These are phyloP conservation scores for Agarophyton chilense DNA, from an alignment of 23 red algal species.

Conservation along the genomic window DNA sequence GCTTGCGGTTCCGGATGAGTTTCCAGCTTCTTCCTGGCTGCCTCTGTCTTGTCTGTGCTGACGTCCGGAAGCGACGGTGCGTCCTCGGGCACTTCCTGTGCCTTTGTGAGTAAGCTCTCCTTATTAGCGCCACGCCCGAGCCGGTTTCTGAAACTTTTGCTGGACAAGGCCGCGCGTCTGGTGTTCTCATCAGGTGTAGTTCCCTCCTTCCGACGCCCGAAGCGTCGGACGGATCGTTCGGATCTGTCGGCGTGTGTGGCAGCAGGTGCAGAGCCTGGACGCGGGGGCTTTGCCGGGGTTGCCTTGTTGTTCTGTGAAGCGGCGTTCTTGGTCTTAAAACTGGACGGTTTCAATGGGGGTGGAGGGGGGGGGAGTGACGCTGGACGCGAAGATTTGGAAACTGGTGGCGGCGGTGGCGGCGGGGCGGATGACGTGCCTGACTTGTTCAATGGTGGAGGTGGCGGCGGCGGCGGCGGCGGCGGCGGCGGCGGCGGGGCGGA, in stretches of 20 bases:
- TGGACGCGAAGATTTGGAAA: neutral
- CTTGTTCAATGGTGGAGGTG: neutral
- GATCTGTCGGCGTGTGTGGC: neutral
- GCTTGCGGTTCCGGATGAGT: neutral
- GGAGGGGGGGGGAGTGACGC: conserved; percentile 9
- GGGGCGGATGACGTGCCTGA: neutral
- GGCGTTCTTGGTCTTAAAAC: neutral
- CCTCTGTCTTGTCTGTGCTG: conserved; percentile 26
- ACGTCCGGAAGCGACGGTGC: conserved; percentile 13
- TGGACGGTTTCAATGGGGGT: neutral
- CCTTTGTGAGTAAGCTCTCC: conserved; percentile 32
- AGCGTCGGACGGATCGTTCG: neutral
- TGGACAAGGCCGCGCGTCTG: conserved; percentile 38
- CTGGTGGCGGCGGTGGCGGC: conserved; percentile 23
- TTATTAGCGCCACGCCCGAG: conserved; percentile 24
- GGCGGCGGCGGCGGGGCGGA: neutral
- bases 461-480: conserved; percentile 32
- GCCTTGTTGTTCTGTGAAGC: neutral
- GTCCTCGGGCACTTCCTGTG: conserved; percentile 21
- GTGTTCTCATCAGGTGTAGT: conserved; percentile 1
- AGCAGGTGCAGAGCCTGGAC: neutral
- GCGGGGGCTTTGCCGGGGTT: conserved; percentile 8
- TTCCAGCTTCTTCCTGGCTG: conserved; percentile 32
- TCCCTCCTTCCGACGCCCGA: conserved; percentile 9
- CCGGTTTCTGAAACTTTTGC: conserved; percentile 53